A percentile compares a stretch with the other conserved stretches of the same genome.
phyloP scores from a whole-genome alignment of 345 rosid genomes.

The Rubroshorea leprosula region DNA sequence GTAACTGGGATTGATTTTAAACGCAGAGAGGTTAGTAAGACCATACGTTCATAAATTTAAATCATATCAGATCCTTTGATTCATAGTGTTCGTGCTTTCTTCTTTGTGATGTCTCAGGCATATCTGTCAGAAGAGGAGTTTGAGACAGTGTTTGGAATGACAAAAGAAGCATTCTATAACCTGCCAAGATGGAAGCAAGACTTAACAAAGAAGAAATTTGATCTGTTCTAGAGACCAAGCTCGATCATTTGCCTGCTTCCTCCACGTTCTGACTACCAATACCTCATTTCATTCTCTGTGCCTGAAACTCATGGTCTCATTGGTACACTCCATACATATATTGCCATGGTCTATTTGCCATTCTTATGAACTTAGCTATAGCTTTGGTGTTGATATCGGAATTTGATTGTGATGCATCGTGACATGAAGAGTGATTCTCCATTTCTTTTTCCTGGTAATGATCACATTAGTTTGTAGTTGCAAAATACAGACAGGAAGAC shows the following conservation, averaged over 20 bases:
- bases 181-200: conserved; percentile 99
- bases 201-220: conserved; percentile 74
- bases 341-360: conserved; percentile 16
- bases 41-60: too few relatives aligned
- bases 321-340: conserved; percentile 13
- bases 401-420: conserved; percentile 23
- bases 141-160: conserved; percentile 56
- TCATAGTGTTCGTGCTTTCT: too few relatives aligned
- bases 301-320: conserved; percentile 15
- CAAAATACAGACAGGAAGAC: conserved; percentile 21
- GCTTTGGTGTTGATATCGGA: conserved; percentile 13
- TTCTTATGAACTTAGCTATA: conserved; percentile 18
- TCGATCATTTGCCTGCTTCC: conserved; percentile 16
- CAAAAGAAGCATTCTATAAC: conserved; percentile 72
- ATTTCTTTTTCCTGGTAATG: conserved; percentile 16
- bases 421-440: conserved; percentile 30
- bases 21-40: conserved; percentile 74
- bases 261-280: conserved; percentile 14
- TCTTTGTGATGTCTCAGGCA: too few relatives aligned
- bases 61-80: too few relatives aligned
- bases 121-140: conserved; percentile 86
- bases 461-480: conserved; percentile 29
- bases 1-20: conserved; percentile 89
- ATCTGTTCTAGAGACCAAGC: conserved; percentile 48
- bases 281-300: conserved; percentile 1